Evolutionary conservation across 805 yeast genomes (phyloP).

Genomic region (Metschnikowia rubicola): DNA sequence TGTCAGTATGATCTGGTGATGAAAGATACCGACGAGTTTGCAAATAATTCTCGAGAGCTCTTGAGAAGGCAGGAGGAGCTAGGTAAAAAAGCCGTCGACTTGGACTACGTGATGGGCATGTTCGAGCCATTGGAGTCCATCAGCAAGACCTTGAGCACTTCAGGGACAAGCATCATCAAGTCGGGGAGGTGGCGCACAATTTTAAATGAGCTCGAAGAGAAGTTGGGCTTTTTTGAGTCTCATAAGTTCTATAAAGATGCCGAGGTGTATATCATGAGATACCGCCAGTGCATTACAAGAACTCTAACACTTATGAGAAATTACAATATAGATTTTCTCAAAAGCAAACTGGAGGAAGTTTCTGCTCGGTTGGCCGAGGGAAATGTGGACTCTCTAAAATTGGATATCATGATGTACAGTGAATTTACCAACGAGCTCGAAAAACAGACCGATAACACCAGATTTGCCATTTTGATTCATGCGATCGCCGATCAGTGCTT

Average conservation of each 20-base stretch:
- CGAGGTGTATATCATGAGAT: constrained; percentile 65
- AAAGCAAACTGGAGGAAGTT: constrained; percentile 12
- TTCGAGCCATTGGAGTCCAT: constrained; percentile 73
- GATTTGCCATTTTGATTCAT: constrained; percentile 11
- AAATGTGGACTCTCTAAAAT: constrained; percentile 8
- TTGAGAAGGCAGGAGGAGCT: constrained; percentile 45
- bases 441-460: constrained; percentile 14
- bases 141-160: constrained; percentile 61
- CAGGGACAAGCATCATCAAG: constrained; percentile 64
- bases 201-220: constrained; percentile 58
- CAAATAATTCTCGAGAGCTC: constrained; percentile 50
- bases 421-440: constrained; percentile 16
- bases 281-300: constrained; percentile 80
- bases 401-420: constrained; percentile 18
- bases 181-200: constrained; percentile 30
- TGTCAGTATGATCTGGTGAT: constrained; percentile 56
- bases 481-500: constrained; percentile 17
- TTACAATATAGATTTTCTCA: constrained; percentile 50
- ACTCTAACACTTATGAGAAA: constrained; percentile 72
- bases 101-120: constrained; percentile 48
- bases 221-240: constrained; percentile 55
- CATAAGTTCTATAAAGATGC: constrained; percentile 59
- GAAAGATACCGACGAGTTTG: constrained; percentile 61
- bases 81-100: constrained; percentile 38
- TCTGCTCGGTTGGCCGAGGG: constrained; percentile 4